phyloP scores from a whole-genome alignment of 108 stramenopile species.

The Fragilariopsis cylindrus region DNA sequence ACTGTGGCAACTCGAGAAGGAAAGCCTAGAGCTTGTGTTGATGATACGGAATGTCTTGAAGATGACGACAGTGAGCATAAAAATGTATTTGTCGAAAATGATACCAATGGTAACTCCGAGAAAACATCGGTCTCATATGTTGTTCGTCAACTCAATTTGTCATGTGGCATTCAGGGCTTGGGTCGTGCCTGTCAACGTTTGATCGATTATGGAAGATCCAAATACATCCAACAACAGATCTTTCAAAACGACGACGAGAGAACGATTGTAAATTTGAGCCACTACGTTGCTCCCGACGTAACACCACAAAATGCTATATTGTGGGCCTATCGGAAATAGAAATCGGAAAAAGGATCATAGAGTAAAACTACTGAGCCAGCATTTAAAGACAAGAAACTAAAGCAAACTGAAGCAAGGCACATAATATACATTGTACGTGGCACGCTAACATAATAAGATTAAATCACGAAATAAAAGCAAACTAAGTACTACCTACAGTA shows the following conservation, averaged over 20 bases:
- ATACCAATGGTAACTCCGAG: neutral
- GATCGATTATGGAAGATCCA: conserved; percentile 71
- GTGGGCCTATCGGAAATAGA: neutral
- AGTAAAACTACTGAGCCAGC: too few species aligned
- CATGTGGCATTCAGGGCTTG: conserved; percentile 70
- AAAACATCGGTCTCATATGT: conserved; percentile 32
- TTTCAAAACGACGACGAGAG: neutral
- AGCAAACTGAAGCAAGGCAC: too few species aligned
- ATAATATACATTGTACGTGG: too few species aligned
- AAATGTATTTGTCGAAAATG: neutral
- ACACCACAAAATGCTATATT: conserved; percentile 74
- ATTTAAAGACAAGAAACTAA: too few species aligned
- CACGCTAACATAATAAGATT: too few species aligned
- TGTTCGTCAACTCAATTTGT: conserved; percentile 48
- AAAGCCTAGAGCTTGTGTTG: neutral
- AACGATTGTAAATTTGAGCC: conserved; percentile 34
- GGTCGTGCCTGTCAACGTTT: conserved; percentile 84
- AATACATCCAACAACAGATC: conserved; percentile 57
- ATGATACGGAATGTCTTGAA: neutral
- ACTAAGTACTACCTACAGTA: too few species aligned
- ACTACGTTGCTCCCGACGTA: conserved; percentile 66
- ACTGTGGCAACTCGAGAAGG: conserved; percentile 6
- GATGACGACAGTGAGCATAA: conserved; percentile 17
- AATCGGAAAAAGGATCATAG: neutral
- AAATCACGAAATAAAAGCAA: too few species aligned